Conservation (phyloP, 257 asterid genomes). For the Solanum gandarillasii region DNA sequence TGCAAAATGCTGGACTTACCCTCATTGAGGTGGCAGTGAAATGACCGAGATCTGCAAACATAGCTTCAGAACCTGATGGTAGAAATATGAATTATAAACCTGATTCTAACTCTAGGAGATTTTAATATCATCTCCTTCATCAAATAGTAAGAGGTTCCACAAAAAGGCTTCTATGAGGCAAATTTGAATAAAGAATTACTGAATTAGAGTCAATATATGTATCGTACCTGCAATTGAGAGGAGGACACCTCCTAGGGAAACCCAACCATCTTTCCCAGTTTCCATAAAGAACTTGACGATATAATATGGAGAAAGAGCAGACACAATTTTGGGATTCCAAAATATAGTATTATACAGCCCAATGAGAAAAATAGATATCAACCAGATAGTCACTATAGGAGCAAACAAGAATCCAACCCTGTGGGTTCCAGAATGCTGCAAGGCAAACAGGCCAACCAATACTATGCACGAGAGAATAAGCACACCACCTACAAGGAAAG, state of each 20-base stretch:
- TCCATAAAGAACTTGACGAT: conserved; percentile 48
- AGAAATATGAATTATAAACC: neutral
- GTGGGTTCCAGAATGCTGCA: conserved; percentile 91
- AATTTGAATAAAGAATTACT: neutral
- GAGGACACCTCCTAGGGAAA: conserved; percentile 92
- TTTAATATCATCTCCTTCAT: neutral
- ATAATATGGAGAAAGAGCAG: conserved; percentile 87
- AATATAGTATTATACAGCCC: conserved; percentile 63
- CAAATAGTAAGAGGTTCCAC: neutral
- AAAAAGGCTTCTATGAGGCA: neutral
- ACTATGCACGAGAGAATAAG: conserved; percentile 56
- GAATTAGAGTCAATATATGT: neutral
- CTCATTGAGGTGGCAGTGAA: conserved; percentile 65
- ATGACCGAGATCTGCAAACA: conserved; percentile 99
- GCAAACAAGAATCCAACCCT: conserved; percentile 90
- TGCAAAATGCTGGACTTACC: conserved; percentile 31
- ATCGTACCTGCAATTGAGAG: conserved; percentile 68
- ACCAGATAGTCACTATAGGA: conserved; percentile 82
- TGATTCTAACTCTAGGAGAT: neutral
- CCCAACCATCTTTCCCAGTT: conserved; percentile 90
- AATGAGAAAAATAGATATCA: conserved; percentile 51
- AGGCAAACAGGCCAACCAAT: conserved; percentile 86
- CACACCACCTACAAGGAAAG: conserved; percentile 41
- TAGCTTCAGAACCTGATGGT: conserved; percentile 84
- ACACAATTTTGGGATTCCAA: conserved; percentile 73